Evolutionary conservation across 179 eudicot species (phyloP), one percentile per base, ranked within the genome.

Genomic region (Patellifolia procumbens): DNA sequence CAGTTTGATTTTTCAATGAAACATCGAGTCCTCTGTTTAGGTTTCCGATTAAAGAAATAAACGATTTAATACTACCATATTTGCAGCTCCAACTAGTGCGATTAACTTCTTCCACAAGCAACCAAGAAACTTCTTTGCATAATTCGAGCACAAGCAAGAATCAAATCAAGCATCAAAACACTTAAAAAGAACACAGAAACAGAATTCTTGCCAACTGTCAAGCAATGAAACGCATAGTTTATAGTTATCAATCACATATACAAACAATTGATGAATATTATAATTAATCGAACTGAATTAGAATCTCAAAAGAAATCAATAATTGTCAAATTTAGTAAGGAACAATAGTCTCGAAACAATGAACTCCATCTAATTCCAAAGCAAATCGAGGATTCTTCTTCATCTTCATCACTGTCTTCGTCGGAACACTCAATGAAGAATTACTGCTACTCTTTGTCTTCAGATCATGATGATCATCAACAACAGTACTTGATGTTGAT

Each of bases 271-370:
- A 58, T 6, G 12, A 58, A 24, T 28, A 1, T 11, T 10, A 16
- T 32, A 32, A 19, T 62, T 29, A 62, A 16, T 62, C 20, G n/a
- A n/a, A n/a, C n/a, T n/a, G 43, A 32, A 58, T 58, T 1, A n/a
- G 3, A 11, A 67, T 67, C 52, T 43, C n/a, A n/a, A n/a, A n/a
- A n/a, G n/a, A n/a, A 39, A 67, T 19, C n/a, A n/a, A n/a, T n/a
- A n/a, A n/a, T 3, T 8, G 12, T 68, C 34, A 45, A 45, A n/a
- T n/a, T 62, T 26, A 85, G 59, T 78, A 87, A 11, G 84, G 90
- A 55, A 89, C 59, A 51, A 89, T 87, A 31, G 90, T 87, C 55
- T 89, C 92, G 24, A 87, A 89, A 52, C 90, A 85, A 76, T 89
- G 78, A 43, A 89, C 78, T 5, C 92, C 92, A 68, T 89, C 92